A percentile compares a stretch with the other conserved stretches of the same genome.
Evolutionary conservation across 306 rosid genomes (phyloP).

Genomic region (Trifolium subterraneum): DNA sequence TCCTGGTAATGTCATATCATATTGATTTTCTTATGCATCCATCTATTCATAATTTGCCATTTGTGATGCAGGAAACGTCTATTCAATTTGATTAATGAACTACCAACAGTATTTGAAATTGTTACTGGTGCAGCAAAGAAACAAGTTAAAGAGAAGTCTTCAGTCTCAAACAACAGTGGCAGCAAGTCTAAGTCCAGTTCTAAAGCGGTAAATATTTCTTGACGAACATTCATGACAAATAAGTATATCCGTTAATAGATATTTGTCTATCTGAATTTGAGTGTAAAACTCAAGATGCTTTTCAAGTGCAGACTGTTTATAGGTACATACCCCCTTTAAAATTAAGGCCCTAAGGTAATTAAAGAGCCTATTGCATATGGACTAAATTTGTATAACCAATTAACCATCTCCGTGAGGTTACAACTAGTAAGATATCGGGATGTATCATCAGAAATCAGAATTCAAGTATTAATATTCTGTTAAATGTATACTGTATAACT

Average conservation of each 20-base stretch:
- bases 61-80: constrained; percentile 73
- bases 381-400: constrained; percentile 14
- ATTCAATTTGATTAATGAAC: constrained; percentile 76
- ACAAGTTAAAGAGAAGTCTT: constrained; percentile 78
- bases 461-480: neutral
- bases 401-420: constrained; percentile 5
- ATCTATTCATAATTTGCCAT: constrained; percentile 23
- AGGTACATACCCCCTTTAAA: constrained; percentile 22
- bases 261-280: constrained; percentile 12
- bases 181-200: constrained; percentile 74
- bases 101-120: constrained; percentile 84
- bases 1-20: constrained; percentile 34
- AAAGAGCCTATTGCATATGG: constrained; percentile 11
- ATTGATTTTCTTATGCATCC: constrained; percentile 6
- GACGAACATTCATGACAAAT: constrained; percentile 1
- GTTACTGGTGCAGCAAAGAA: constrained; percentile 73
- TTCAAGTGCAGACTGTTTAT: constrained; percentile 24
- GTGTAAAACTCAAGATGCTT: constrained; percentile 18
- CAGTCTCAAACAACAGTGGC: constrained; percentile 68
- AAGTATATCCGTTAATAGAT: constrained; percentile 13
- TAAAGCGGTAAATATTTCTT: constrained; percentile 56
- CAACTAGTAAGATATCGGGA: too few relatives aligned
- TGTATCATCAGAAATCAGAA: too few relatives aligned
- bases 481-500: neutral
- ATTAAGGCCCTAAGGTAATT: constrained; percentile 19